Base-by-base conservation (phyloP, 2,329 filamentous ascomycete species). In the Colletotrichum liaoningense region DNA sequence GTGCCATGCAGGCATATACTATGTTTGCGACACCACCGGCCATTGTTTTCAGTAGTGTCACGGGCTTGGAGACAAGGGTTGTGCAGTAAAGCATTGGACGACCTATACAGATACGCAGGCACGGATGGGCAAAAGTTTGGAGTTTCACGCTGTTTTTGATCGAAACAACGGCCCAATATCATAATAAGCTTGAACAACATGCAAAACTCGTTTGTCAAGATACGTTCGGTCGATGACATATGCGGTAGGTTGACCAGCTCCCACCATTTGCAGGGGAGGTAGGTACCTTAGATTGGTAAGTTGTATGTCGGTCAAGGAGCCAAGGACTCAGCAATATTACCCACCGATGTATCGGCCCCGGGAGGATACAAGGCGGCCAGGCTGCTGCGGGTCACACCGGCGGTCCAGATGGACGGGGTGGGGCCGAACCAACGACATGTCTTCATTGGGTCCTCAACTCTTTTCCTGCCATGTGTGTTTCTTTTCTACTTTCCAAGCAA, bases 341-440 rank as follows among this genome's bases (percentile, higher is more conserved):
- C 46, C n/a, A 22, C 67, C 65, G 35, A 49, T 33, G 26, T 57
- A 26, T 38, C 67, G 71, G 67, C 60, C 62, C 71, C 67, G 67
- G 38, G 33, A 42, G 16, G 26, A 64, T 42, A 55, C 56, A 56
- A 49, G 38, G 46, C 60, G 55, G 57, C 11, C n/a, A 59, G 42
- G 33, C 24, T 33, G 2, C 9, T 49, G 46, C 33, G 60, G 59
- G 60, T 46, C 63, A 1, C 60, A 38, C 56, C 42, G 57, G 35
- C 42, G 28, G 26, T 42, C 16, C 30, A 42, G 33, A 46, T 42
- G 30, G 9, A 55, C 62, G 62, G 67, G 26, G 55, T 35, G 67
- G 67, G 67, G 55, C 71, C 55, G 60, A n/a, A 19, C 46, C 52
- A 46, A 65, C 54, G 33, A 56, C 63, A 42, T 28, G 52, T 65